These are phyloP conservation scores for Canariomyces notabilis DNA, from an alignment of 2,329 filamentous ascomycete species.

Conservation along the genomic window DNA sequence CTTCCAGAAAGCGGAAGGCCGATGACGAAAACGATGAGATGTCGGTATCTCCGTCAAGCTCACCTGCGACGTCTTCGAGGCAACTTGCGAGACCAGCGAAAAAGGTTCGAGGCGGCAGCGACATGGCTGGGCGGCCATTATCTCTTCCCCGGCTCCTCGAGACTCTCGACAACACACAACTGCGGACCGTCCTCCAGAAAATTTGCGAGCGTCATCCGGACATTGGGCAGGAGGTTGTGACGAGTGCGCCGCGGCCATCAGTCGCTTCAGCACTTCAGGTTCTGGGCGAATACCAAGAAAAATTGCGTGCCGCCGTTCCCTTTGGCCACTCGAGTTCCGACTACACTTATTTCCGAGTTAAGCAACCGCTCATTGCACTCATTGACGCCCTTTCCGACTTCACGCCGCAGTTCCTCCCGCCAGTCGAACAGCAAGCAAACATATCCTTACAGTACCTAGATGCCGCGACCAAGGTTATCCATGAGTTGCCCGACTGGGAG, in stretches of 20 bases:
- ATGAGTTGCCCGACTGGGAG: slow-evolving; percentile 86
- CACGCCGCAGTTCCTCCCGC: slow-evolving; percentile 90
- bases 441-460: slow-evolving; percentile 84
- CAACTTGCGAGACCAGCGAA: slow-evolving; percentile 63
- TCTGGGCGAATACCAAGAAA: slow-evolving; percentile 73
- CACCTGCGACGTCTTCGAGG: slow-evolving; percentile 68
- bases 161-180: slow-evolving; percentile 79
- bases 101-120: slow-evolving; percentile 53
- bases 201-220: slow-evolving; percentile 87
- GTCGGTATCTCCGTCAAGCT: slow-evolving; percentile 80
- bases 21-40: slow-evolving; percentile 81
- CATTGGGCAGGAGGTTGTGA: slow-evolving; percentile 77
- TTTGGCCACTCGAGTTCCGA: slow-evolving; percentile 82
- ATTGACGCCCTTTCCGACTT: slow-evolving; percentile 90
- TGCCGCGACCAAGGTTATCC: slow-evolving; percentile 82
- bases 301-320: slow-evolving; percentile 74
- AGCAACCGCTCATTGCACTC: slow-evolving; percentile 70
- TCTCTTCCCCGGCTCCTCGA: slow-evolving; percentile 73
- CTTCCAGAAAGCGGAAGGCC: slow-evolving; percentile 77
- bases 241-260: slow-evolving; percentile 80
- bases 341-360: slow-evolving; percentile 91
- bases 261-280: slow-evolving; percentile 76
- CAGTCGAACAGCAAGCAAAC: slow-evolving; percentile 78
- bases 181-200: slow-evolving; percentile 80
- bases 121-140: slow-evolving; percentile 56